Evolutionary conservation across 140 eudicot genomes (phyloP).

Genomic region (Flaveria floridana): DNA sequence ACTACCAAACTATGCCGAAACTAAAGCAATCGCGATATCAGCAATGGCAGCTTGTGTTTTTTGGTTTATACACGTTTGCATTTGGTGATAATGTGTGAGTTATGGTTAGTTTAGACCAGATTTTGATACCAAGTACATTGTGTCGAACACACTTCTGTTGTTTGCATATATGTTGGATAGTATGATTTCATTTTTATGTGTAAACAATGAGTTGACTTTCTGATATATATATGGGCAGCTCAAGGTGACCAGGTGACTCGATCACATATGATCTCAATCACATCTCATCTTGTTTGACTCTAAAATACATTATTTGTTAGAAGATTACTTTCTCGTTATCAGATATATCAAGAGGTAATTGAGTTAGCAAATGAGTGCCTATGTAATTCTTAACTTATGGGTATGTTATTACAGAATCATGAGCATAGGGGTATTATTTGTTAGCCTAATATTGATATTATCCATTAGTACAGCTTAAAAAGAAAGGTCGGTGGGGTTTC

Average conservation of each 20-base stretch:
- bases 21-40: constrained; percentile 16
- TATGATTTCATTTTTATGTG: constrained; percentile 4
- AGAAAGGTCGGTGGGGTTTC: too few species aligned
- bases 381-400: too few species aligned
- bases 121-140: constrained; percentile 20
- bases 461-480: too few species aligned
- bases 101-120: neutral
- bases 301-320: too few species aligned
- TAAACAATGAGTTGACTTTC: neutral
- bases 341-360: too few species aligned
- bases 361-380: too few species aligned
- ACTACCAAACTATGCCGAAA: constrained; percentile 54
- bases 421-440: too few species aligned
- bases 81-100: constrained; percentile 25
- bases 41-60: constrained; percentile 26
- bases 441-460: too few species aligned
- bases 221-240: neutral
- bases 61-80: constrained; percentile 34
- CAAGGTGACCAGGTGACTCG: neutral
- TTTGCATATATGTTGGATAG: constrained; percentile 16
- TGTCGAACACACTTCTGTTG: constrained; percentile 18
- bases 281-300: too few species aligned
- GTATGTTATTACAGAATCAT: too few species aligned
- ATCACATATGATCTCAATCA: too few species aligned
- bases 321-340: too few species aligned